These are phyloP conservation scores for Emmonsiellopsis sp. DNA, from an alignment of 2,329 filamentous ascomycete genomes.

Conservation along the genomic window DNA sequence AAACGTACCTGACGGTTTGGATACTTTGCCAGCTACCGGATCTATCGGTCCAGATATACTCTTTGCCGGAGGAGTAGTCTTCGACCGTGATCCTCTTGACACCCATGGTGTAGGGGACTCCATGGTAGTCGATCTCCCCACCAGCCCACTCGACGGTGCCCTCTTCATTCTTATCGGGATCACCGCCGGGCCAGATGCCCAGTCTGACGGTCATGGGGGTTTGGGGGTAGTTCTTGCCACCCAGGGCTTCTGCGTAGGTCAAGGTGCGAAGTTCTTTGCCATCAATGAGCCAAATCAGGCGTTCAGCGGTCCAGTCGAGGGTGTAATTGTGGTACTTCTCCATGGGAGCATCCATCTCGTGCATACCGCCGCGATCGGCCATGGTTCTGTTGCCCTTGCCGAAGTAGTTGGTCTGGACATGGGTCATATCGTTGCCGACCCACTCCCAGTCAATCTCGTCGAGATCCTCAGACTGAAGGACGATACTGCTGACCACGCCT, in stretches of 20 bases:
- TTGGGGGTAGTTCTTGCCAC: constrained; percentile 58
- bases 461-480: constrained; percentile 83
- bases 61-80: constrained; percentile 51
- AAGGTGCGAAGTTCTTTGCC: constrained; percentile 54
- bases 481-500: constrained; percentile 86
- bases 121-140: constrained; percentile 12
- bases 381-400: constrained; percentile 81
- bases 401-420: constrained; percentile 82
- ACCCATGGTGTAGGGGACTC: constrained; percentile 65
- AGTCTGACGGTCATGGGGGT: constrained; percentile 64
- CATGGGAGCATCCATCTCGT: constrained; percentile 53
- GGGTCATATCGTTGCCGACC: constrained; percentile 25
- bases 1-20: constrained; percentile 51
- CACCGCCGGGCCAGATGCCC: constrained; percentile 61
- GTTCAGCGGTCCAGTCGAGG: constrained; percentile 58
- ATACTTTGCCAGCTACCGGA: constrained; percentile 52
- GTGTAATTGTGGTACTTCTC: constrained; percentile 37
- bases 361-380: constrained; percentile 79
- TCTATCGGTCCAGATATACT: constrained; percentile 57
- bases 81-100: constrained; percentile 52
- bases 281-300: constrained; percentile 58
- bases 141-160: constrained; percentile 14
- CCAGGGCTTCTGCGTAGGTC: constrained; percentile 55
- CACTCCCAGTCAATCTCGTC: constrained; percentile 87
- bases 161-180: constrained; percentile 23